Conservation (phyloP, 2,329 filamentous ascomycete species). For the Colletotrichum musae region DNA sequence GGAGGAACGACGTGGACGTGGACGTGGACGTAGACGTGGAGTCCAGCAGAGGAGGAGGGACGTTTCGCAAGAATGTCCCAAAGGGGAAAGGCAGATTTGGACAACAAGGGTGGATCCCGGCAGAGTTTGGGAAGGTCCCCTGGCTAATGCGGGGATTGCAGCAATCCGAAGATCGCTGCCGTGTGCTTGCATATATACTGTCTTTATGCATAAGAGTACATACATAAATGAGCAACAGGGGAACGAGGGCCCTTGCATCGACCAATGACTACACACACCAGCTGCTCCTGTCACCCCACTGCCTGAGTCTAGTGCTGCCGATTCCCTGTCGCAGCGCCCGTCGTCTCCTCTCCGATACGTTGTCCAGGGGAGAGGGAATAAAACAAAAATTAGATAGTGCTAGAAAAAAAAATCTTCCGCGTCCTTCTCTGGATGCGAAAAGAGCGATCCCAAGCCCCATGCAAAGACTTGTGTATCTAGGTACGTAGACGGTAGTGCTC, state of each 20-base stretch:
- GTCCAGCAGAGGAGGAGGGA: constrained; percentile 30
- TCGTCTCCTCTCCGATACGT: constrained; percentile 9
- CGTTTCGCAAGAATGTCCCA: constrained; percentile 45
- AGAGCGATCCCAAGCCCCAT: neutral
- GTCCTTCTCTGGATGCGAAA: constrained; percentile 1
- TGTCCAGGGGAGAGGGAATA: neutral
- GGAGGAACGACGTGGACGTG: constrained; percentile 20
- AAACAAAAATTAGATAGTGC: neutral
- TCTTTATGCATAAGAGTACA: constrained; percentile 2
- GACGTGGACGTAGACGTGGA: constrained; percentile 11
- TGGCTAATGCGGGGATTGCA: constrained; percentile 38
- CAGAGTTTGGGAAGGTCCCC: constrained; percentile 27
- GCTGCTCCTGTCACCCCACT: constrained; percentile 6
- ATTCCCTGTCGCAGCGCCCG: neutral
- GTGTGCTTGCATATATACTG: constrained; percentile 24
- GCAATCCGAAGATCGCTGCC: constrained; percentile 35
- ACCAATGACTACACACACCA: too few species aligned
- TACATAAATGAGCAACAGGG: neutral
- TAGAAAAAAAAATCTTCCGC: constrained; percentile 5
- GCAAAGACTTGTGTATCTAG: neutral
- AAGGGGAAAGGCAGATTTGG: constrained; percentile 40
- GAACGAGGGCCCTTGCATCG: too few species aligned
- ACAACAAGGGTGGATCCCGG: constrained; percentile 31
- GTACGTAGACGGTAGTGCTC: too few species aligned
- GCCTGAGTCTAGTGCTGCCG: constrained; percentile 1